Percentiles rank a stretch among this genome's conserved stretches.
These are phyloP conservation scores for Aspergillus oerlinghausenensis DNA, from an alignment of 2,329 filamentous ascomycete species.

Conservation along the genomic window DNA sequence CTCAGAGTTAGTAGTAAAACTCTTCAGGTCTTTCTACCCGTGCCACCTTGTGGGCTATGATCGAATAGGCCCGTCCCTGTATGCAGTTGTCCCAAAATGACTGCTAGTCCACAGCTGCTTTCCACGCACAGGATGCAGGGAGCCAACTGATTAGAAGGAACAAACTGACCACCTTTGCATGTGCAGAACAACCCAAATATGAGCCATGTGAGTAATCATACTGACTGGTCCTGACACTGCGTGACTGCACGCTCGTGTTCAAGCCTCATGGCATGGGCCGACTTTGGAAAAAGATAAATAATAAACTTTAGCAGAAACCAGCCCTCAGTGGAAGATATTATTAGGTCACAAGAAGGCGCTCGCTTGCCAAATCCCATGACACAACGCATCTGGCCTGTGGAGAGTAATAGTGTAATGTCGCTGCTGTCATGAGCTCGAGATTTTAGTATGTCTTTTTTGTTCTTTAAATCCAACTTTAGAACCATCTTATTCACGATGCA, in stretches of 20 bases:
- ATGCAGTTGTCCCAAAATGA: not conserved
- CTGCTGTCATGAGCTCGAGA: not conserved
- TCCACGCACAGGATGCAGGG: not conserved
- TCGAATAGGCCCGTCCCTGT: not conserved
- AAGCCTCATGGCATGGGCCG: not conserved
- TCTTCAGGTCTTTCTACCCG: no score
- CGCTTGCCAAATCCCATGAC: not conserved
- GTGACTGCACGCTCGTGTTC: not conserved
- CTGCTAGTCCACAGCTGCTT: not conserved
- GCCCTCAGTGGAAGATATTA: not conserved
- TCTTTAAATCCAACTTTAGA: not conserved
- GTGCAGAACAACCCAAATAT: not conserved
- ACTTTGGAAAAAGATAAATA: not conserved
- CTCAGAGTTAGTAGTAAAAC: not conserved
- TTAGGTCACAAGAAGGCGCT: not conserved
- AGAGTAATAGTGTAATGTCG: not conserved
- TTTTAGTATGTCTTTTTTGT: not conserved
- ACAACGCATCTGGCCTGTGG: not conserved
- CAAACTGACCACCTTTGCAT: not conserved
- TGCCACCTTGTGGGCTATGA: not conserved
- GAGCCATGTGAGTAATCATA: not conserved
- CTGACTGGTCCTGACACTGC: not conserved
- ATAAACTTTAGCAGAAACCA: constrained; percentile 5
- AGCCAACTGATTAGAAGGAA: not conserved
- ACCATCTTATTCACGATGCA: not conserved